Conservation (phyloP, 257 asterid genomes). For the Solanum appendiculatum region DNA sequence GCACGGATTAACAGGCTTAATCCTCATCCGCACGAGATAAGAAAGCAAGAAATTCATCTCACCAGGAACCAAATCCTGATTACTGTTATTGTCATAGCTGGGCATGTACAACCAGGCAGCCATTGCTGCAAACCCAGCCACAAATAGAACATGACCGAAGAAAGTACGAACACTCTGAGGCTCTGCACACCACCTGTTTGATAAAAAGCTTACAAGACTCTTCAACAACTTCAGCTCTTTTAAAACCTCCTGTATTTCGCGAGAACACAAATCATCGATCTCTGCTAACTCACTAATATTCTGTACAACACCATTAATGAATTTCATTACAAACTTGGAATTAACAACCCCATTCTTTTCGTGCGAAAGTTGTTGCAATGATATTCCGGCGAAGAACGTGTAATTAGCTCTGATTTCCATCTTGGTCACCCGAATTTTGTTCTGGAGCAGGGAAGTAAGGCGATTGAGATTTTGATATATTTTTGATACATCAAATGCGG, state of each 20-base stretch:
- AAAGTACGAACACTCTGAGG: neutral
- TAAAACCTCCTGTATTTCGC: neutral
- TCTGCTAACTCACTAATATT: neutral
- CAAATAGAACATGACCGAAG: neutral
- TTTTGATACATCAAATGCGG: neutral
- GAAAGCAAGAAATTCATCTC: neutral
- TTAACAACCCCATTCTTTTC: neutral
- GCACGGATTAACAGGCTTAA: neutral
- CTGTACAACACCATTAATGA: neutral
- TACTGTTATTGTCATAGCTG: neutral
- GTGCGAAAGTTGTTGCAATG: neutral
- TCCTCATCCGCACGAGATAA: neutral
- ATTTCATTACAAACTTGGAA: neutral
- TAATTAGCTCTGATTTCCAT: neutral
- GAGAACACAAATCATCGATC: neutral
- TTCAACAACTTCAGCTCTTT: neutral
- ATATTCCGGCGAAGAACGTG: neutral
- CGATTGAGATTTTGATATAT: neutral
- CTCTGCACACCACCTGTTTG: neutral
- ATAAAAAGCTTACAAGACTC: neutral
- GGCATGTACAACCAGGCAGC: neutral
- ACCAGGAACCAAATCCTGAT: neutral
- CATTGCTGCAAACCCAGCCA: neutral
- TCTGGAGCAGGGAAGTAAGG: neutral
- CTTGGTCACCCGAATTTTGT: neutral